Evolutionary conservation across 352 stramenopile genomes (phyloP).

Genomic region (Blastocystis sp.): DNA sequence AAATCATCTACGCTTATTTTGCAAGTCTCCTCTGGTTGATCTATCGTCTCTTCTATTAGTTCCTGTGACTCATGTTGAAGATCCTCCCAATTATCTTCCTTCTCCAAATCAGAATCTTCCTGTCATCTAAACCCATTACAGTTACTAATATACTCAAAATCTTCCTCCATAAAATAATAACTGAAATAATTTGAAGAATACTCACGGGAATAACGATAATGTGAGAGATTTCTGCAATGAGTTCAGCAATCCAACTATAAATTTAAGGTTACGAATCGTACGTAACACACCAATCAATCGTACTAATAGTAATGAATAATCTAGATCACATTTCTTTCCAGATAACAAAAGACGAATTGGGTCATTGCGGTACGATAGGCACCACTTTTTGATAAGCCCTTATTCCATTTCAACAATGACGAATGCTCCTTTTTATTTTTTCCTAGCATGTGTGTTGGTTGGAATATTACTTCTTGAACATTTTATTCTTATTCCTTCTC

Average conservation of each 20-base stretch:
- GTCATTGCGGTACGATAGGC: too few relatives aligned
- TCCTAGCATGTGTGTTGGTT: neutral
- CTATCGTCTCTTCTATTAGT: neutral
- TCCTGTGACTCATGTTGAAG: neutral
- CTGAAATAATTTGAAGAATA: neutral
- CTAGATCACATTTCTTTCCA: too few relatives aligned
- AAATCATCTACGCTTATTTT: neutral
- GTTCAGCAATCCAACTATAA: too few relatives aligned
- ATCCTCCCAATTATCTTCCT: neutral
- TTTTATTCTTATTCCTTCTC: constrained; percentile 7
- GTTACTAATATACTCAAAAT: neutral
- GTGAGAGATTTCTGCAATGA: neutral
- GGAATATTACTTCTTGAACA: neutral
- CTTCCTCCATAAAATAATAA: neutral
- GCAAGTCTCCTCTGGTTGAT: neutral
- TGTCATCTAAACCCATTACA: neutral
- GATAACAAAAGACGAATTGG: too few relatives aligned
- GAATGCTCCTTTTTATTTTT: neutral
- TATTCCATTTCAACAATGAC: neutral
- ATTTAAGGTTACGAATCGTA: too few relatives aligned
- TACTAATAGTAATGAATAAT: too few relatives aligned
- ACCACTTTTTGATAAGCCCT: too few relatives aligned
- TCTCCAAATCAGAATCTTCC: neutral
- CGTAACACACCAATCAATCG: too few relatives aligned
- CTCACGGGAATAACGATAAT: neutral